Base-by-base conservation (phyloP, 768 basidiomycete genomes). In the Tylopilus rubrobrunneus region DNA sequence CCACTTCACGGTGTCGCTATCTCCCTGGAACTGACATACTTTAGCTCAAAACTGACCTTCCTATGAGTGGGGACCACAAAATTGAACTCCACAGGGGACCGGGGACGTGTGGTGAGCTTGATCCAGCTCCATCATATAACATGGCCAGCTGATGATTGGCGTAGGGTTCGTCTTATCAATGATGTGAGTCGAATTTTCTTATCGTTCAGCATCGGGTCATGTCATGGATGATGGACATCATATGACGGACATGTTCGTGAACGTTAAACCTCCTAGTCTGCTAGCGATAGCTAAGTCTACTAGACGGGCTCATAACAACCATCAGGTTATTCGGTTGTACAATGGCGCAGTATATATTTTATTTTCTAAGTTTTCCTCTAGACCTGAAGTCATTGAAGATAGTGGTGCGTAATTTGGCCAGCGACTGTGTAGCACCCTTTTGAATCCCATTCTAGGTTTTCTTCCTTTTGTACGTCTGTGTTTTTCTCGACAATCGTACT, bases 321-420 rank as follows among this genome's bases (percentile, higher is more conserved):
- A 2, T 12, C 17, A 60, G 58, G 49, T 33, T 60, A 17, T 56
- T 46, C 9, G 59, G 58, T 5, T 60, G 59, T 21, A 52, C 49
- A 14, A 6, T 60, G 0, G 59, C 58, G 1, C 59, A 56, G 33
- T 45, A 42, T n/a, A 28, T 49, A 3, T 49, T 56, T 43, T 61
- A 60, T 15, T 56, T 48, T 28, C 7, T 39, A 15, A 7, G 31
- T 11, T 31, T 31, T 31, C 31, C 31, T 31, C 31, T 31, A 31
- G 58, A 60, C 25, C 15, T 52, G 3, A 49, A 27, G 25, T 28
- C 50, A 8, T 17, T 60, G 48, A 60, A 60, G 15, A 19, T 12
- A 0, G 4, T 48, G 58, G 58, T 60, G 7, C 39, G 53, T 40
- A 3, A 7, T 23, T 47, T 19, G 6, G 23, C 15, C 15, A 11